These are phyloP conservation scores for Mortierella sp. DNA, from an alignment of 371 early-diverging fungal species.

Conservation along the genomic window DNA sequence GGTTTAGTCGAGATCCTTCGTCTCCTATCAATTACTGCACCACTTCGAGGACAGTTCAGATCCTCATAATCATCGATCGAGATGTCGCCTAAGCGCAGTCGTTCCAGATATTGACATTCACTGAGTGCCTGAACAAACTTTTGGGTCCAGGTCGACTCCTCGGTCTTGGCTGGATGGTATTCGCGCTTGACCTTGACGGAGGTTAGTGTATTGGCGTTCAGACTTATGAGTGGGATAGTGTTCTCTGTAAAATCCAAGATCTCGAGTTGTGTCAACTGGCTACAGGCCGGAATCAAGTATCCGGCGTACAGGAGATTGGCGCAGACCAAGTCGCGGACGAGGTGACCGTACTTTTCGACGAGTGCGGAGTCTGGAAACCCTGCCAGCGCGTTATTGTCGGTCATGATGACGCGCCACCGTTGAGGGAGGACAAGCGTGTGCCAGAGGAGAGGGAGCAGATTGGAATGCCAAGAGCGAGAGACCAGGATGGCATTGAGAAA, in stretches of 20 bases:
- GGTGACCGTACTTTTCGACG: slow-evolving; percentile 9
- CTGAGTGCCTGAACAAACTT: slow-evolving; percentile 8
- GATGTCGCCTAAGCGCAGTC: slow-evolving; percentile 7
- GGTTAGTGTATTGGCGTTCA: slow-evolving; percentile 12
- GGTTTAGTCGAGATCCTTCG: not conserved
- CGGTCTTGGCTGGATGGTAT: not conserved
- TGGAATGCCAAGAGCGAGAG: slow-evolving; percentile 19
- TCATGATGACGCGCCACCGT: slow-evolving; percentile 11
- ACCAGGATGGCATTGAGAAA: slow-evolving; percentile 13
- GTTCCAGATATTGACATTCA: slow-evolving; percentile 5
- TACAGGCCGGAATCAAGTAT: slow-evolving; percentile 17
- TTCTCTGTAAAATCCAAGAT: slow-evolving; percentile 9
- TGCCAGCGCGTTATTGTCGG: not conserved
- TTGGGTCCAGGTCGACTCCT: not conserved
- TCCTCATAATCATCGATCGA: slow-evolving; percentile 6
- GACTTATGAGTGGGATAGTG: slow-evolving; percentile 8
- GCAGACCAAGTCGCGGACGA: slow-evolving; percentile 21
- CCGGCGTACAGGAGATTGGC: slow-evolving; percentile 9
- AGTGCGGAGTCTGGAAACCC: slow-evolving; percentile 7
- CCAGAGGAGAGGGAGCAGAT: slow-evolving; percentile 25
- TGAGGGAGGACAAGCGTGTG: slow-evolving; percentile 18
- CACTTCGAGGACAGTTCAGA: not conserved
- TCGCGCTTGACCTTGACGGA: slow-evolving; percentile 3
- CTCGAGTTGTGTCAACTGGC: slow-evolving; percentile 14
- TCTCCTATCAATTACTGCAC: not conserved